Conservation (phyloP, 2,329 filamentous ascomycete species). For the Hymenoscyphus linearis region DNA sequence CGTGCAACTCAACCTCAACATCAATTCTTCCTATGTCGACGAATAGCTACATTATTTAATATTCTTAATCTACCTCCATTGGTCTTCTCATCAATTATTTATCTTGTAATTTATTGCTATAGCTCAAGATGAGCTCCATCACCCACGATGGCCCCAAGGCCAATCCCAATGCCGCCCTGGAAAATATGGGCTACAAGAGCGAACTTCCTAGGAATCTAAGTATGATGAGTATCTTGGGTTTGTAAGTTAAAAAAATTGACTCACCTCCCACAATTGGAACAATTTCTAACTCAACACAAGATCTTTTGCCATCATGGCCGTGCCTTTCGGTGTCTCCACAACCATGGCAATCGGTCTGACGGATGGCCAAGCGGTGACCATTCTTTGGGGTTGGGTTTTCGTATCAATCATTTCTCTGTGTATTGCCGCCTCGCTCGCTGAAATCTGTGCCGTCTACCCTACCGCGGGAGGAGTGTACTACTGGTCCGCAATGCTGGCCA, state of each 20-base stretch:
- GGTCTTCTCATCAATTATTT: not conserved
- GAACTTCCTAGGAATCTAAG: constrained; percentile 62
- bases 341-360: constrained; percentile 64
- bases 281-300: constrained; percentile 29
- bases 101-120: too few relatives aligned
- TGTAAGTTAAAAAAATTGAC: constrained; percentile 21
- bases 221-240: constrained; percentile 64
- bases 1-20: not conserved
- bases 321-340: constrained; percentile 46
- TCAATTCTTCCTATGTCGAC: not conserved
- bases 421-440: constrained; percentile 62
- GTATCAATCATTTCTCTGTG: constrained; percentile 57
- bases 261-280: not conserved
- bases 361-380: constrained; percentile 63
- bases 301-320: constrained; percentile 72
- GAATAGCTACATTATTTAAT: not conserved
- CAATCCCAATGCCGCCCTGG: constrained; percentile 18
- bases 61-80: not conserved
- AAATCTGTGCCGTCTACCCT: constrained; percentile 65
- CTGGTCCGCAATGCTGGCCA: constrained; percentile 63
- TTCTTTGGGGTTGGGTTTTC: constrained; percentile 66
- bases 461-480: constrained; percentile 68
- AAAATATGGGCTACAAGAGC: constrained; percentile 56
- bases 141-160: constrained; percentile 15
- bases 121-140: constrained; percentile 2